phyloP scores from a whole-genome alignment of 345 rosid genomes.

The Boechera stricta region DNA sequence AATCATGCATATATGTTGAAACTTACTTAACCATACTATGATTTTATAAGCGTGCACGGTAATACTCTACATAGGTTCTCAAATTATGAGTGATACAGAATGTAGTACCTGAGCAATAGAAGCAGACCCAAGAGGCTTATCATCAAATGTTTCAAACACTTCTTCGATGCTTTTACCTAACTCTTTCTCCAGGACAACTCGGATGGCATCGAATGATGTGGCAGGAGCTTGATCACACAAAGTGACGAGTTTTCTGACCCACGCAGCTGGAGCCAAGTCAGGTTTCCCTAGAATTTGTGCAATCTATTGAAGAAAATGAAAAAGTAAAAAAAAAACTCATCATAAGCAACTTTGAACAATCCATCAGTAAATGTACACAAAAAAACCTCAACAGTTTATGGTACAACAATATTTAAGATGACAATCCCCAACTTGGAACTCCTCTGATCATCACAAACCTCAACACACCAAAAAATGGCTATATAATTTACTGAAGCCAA shows the following conservation, averaged over 20 bases:
- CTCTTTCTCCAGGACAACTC: constrained; percentile 67
- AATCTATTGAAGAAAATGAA: constrained; percentile 49
- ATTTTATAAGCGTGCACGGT: neutral
- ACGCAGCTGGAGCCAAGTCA: constrained; percentile 88
- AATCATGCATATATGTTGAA: constrained; percentile 12
- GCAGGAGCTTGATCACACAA: constrained; percentile 92
- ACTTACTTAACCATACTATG: constrained; percentile 8
- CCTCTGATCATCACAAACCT: too few relatives aligned
- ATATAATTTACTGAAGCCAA: neutral
- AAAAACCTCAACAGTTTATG: neutral
- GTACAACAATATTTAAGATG: neutral
- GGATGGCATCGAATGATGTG: constrained; percentile 64
- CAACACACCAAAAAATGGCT: neutral
- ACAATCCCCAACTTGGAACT: neutral
- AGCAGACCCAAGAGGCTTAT: constrained; percentile 91
- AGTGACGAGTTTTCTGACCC: constrained; percentile 91
- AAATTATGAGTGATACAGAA: constrained; percentile 8
- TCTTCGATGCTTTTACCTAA: constrained; percentile 62
- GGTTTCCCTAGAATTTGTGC: constrained; percentile 96
- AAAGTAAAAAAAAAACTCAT: neutral
- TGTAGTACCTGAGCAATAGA: constrained; percentile 87
- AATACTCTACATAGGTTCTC: neutral
- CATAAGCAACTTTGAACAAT: neutral
- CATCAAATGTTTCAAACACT: constrained; percentile 77
- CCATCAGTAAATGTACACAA: constrained; percentile 8